Evolutionary conservation across 2,329 filamentous ascomycete species (phyloP).

Genomic region (Sclerotinia trifoliorum): DNA sequence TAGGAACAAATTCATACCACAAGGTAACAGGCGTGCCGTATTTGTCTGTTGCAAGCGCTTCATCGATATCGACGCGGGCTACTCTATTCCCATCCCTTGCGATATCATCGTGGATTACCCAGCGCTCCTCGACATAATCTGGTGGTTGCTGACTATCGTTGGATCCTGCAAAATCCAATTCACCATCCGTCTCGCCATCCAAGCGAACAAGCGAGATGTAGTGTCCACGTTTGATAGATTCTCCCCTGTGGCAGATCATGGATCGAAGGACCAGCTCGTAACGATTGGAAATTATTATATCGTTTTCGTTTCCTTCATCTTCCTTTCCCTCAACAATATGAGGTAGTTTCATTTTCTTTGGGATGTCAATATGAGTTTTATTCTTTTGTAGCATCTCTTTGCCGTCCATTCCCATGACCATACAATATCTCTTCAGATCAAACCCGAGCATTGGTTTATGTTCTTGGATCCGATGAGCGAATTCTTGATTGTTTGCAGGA

Average conservation of each 20-base stretch:
- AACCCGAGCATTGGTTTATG: conserved; percentile 85
- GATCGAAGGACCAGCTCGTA: conserved; percentile 93
- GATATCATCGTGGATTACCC: conserved; percentile 95
- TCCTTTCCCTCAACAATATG: conserved; percentile 84
- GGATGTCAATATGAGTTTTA: conserved; percentile 87
- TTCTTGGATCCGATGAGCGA: conserved; percentile 83
- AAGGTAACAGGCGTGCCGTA: conserved; percentile 80
- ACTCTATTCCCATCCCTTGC: conserved; percentile 59
- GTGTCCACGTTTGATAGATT: conserved; percentile 82
- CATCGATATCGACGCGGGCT: conserved; percentile 65
- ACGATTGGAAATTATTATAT: conserved; percentile 70
- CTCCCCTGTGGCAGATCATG: conserved; percentile 86
- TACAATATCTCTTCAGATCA: conserved; percentile 83
- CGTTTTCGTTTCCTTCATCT: conserved; percentile 57
- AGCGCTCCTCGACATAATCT: conserved; percentile 69
- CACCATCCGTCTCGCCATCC: conserved; percentile 61
- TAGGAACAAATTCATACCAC: conserved; percentile 92
- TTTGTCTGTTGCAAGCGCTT: conserved; percentile 63
- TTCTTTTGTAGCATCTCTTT: conserved; percentile 59
- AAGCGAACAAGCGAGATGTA: conserved; percentile 85
- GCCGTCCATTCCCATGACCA: conserved; percentile 62
- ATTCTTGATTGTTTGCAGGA: conserved; percentile 68
- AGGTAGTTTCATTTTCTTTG: conserved; percentile 76
- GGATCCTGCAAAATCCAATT: conserved; percentile 52
- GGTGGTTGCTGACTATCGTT: conserved; percentile 51